phyloP scores from a whole-genome alignment of 2,329 filamentous ascomycete species.

The Drechmeria coniospora region DNA sequence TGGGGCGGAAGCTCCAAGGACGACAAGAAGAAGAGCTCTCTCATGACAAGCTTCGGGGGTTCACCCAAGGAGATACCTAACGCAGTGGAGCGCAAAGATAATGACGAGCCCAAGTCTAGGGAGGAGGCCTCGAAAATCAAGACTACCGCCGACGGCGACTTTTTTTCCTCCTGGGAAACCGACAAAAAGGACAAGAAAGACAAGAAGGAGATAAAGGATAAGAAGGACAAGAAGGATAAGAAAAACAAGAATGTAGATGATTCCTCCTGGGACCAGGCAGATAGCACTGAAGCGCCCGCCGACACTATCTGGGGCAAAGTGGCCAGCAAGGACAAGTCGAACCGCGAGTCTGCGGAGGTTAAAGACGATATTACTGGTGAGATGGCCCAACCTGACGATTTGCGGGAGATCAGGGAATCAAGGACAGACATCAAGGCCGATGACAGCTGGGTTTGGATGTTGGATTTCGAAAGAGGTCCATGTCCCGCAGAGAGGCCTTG shows the following conservation, averaged over 20 bases:
- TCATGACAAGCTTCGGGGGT: no score
- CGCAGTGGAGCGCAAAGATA: constrained; percentile 5
- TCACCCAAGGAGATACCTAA: constrained; percentile 10
- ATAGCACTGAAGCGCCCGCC: constrained; percentile 26
- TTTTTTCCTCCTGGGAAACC: constrained; percentile 41
- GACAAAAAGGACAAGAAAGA: constrained; percentile 33
- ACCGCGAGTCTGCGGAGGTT: constrained; percentile 33
- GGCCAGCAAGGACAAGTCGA: constrained; percentile 29
- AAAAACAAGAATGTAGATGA: constrained; percentile 18
- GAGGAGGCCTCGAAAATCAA: constrained; percentile 11
- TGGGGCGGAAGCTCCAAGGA: constrained; percentile 3
- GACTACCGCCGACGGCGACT: constrained; percentile 28
- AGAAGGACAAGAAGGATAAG: constrained; percentile 34
- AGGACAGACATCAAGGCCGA: constrained; percentile 27
- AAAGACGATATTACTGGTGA: constrained; percentile 29
- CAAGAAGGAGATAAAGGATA: no score
- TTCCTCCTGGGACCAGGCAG: constrained; percentile 21
- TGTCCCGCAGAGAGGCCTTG: constrained; percentile 21
- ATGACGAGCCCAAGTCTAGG: constrained; percentile 7
- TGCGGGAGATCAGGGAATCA: constrained; percentile 28
- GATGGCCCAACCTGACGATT: constrained; percentile 28
- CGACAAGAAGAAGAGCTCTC: constrained; percentile 10
- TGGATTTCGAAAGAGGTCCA: constrained; percentile 27
- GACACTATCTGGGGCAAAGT: constrained; percentile 23
- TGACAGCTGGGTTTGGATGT: constrained; percentile 27